Conservation (phyloP, 306 rosid species). For the Ormosia semicastrata region DNA sequence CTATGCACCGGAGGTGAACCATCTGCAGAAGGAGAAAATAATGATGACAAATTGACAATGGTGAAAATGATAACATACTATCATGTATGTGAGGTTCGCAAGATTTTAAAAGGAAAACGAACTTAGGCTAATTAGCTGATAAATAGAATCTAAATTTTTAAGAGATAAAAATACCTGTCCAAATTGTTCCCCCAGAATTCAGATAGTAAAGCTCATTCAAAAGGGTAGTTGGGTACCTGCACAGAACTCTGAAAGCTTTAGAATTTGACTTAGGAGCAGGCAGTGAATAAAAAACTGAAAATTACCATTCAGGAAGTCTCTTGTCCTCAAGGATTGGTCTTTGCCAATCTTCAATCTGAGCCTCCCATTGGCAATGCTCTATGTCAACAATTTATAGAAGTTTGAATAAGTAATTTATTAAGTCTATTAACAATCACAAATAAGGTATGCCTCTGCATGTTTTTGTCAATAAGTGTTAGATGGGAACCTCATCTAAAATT, state of each 20-base stretch:
- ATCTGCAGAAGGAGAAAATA: constrained; percentile 45
- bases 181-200: constrained; percentile 86
- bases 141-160: not conserved
- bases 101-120: not conserved
- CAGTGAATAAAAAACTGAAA: constrained; percentile 28
- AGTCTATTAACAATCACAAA: constrained; percentile 14
- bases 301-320: constrained; percentile 94
- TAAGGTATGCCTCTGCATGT: not conserved
- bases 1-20: constrained; percentile 70
- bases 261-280: not conserved
- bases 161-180: constrained; percentile 74
- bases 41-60: constrained; percentile 9
- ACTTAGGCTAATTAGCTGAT: not conserved
- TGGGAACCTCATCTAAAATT: constrained; percentile 20
- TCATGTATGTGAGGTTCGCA: not conserved
- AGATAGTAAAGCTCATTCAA: constrained; percentile 90
- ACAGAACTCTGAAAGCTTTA: constrained; percentile 31
- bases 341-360: constrained; percentile 94
- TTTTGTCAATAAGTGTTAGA: not conserved
- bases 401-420: not conserved
- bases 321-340: constrained; percentile 87
- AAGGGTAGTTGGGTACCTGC: constrained; percentile 92
- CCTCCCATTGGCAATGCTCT: constrained; percentile 84
- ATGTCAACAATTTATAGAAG: constrained; percentile 25
- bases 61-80: not conserved